A percentile compares a stretch with the other conserved stretches of the same genome.
Evolutionary conservation across 2,329 filamentous ascomycete species (phyloP).

Genomic region (Pseudomassariella vexata): DNA sequence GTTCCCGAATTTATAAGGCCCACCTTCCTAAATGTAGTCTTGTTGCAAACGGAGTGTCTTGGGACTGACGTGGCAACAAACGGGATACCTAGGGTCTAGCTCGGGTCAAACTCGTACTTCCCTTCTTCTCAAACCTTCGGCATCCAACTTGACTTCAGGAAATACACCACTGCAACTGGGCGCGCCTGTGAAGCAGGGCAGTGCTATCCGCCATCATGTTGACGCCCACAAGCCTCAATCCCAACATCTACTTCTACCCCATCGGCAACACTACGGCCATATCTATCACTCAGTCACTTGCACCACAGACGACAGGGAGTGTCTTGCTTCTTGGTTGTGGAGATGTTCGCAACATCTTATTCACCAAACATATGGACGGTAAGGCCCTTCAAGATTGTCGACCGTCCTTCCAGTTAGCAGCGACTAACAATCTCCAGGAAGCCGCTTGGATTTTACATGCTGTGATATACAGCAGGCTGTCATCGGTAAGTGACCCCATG

Average conservation of each 20-base stretch:
- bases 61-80: too few species aligned
- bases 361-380: slow-evolving; percentile 1
- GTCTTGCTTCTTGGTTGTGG: slow-evolving; percentile 1
- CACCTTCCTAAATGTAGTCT: too few species aligned
- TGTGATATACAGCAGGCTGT: neutral
- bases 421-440: neutral
- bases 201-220: too few species aligned
- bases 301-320: neutral
- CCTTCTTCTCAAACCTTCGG: too few species aligned
- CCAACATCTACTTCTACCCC: neutral
- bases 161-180: too few species aligned
- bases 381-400: too few species aligned
- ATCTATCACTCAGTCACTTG: neutral
- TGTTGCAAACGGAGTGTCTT: too few species aligned
- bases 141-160: too few species aligned
- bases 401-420: neutral
- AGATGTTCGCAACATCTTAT: slow-evolving; percentile 1
- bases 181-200: too few species aligned
- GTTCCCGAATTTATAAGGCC: too few species aligned
- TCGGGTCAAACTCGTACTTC: too few species aligned
- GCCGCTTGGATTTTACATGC: slow-evolving; percentile 3
- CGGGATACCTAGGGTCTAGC: too few species aligned
- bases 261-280: slow-evolving; percentile 3
- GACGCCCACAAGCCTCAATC: neutral
- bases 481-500: slow-evolving; percentile 2